A percentile compares a stretch with the other conserved stretches of the same genome.
phyloP scores from a whole-genome alignment of 768 basidiomycete species.

The Suillus hirtellus region DNA sequence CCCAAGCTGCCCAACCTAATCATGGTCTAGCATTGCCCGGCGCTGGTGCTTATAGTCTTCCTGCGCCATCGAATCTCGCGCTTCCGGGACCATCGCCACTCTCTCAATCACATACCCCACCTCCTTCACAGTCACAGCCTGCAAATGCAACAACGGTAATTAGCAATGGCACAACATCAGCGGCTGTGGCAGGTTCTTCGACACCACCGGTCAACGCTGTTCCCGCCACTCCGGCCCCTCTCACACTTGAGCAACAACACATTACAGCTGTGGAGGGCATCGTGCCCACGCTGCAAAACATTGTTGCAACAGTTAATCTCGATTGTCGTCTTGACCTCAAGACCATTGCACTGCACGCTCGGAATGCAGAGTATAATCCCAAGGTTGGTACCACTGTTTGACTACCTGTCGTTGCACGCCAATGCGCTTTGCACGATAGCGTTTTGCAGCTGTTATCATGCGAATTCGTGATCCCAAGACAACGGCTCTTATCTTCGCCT shows the following conservation, averaged over 20 bases:
- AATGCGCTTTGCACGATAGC: slow-evolving; percentile 77
- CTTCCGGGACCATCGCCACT: slow-evolving; percentile 58
- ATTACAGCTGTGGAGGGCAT: slow-evolving; percentile 98
- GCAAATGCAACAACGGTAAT: slow-evolving; percentile 33
- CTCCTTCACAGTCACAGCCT: slow-evolving; percentile 28
- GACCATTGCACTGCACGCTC: slow-evolving; percentile 96
- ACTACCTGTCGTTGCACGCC: slow-evolving; percentile 45
- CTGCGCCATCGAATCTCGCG: slow-evolving; percentile 45
- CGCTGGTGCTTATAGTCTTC: slow-evolving; percentile 45
- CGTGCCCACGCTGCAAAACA: slow-evolving; percentile 99
- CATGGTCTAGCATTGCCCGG: slow-evolving; percentile 61
- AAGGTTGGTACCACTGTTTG: slow-evolving; percentile 78
- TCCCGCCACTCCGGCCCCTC: slow-evolving; percentile 67
- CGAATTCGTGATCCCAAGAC: slow-evolving; percentile 99
- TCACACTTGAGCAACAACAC: slow-evolving; percentile 89
- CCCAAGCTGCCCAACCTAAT: slow-evolving; percentile 36
- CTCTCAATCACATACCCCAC: slow-evolving; percentile 41
- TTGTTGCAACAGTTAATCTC: slow-evolving; percentile 97
- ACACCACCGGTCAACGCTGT: slow-evolving; percentile 51
- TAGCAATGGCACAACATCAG: slow-evolving; percentile 33
- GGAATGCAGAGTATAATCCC: slow-evolving; percentile 99
- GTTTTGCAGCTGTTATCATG: slow-evolving; percentile 99
- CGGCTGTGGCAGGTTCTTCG: slow-evolving; percentile 58
- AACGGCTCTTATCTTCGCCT: slow-evolving; percentile 98
- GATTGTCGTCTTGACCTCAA: slow-evolving; percentile 96